phyloP scores from a whole-genome alignment of 2,329 filamentous ascomycete genomes.

The Annulohypoxylon truncatum region DNA sequence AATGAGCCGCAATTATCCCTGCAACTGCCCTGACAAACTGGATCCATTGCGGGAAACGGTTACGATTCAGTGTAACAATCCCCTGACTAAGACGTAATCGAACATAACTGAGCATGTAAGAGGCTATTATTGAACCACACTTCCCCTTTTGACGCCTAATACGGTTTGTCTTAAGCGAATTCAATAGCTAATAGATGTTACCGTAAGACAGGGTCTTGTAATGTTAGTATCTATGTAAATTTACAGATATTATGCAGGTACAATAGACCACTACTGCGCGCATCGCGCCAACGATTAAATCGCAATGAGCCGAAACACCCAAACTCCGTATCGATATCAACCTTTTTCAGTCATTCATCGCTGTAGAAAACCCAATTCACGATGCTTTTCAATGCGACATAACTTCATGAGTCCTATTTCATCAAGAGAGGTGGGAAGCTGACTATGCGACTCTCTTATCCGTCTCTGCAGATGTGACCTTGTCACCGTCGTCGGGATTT shows the following conservation, averaged over 20 bases:
- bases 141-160: not conserved
- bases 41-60: constrained; percentile 27
- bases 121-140: not conserved
- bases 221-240: constrained; percentile 36
- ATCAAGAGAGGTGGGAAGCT: not conserved
- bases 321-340: constrained; percentile 28
- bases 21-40: not conserved
- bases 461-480: constrained; percentile 63
- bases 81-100: constrained; percentile 24
- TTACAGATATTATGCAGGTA: not conserved
- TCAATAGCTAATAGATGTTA: constrained; percentile 16
- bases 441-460: constrained; percentile 61
- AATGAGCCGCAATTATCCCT: not conserved
- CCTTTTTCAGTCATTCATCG: constrained; percentile 1
- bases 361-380: constrained; percentile 9
- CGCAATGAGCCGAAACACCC: constrained; percentile 41
- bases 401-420: constrained; percentile 15
- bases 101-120: not conserved
- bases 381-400: constrained; percentile 26
- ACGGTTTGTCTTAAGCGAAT: constrained; percentile 17
- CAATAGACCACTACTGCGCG: not conserved
- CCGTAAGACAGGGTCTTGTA: not conserved
- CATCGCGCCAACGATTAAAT: constrained; percentile 9
- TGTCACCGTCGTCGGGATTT: constrained; percentile 73
- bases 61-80: constrained; percentile 11